Evolutionary conservation across 2,329 filamentous ascomycete genomes (phyloP), one percentile per base, ranked within the genome.

Genomic region (Venturia carpophila): DNA sequence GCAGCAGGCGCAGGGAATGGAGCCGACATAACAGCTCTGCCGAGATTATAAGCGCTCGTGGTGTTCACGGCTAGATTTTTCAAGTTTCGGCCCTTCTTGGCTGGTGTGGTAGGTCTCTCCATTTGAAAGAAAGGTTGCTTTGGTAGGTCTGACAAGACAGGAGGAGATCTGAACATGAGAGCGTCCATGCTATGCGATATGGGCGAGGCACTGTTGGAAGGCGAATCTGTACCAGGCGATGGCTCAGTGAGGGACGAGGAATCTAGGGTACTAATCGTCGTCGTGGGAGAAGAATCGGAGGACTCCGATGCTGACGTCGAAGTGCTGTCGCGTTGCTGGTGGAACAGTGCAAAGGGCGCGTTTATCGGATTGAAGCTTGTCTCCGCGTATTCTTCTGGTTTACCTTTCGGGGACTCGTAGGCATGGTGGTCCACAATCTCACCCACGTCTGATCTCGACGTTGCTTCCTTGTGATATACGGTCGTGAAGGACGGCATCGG

Each of bases 201-300:
- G 56, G 91, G 80, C 3, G 90, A 87, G 65, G 88, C 83, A 65
- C 92, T 80, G 65, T 89, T 88, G 64, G 89, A 80, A 1, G 92
- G 91, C 2, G 94, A 97, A 76, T 97, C 92, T 27, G 92, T 91
- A 63, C 89, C 93, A 3, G 94, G 92, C 5, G 93, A 97, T 9
- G 91, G 88, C 71, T 97, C 93, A 39, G 92, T 92, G 61, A 94
- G 82, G 39, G 91, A 90, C 10, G 91, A 93, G 5, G 92, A 95
- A 77, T 96, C 93, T 68, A 93, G 91, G 24, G 91, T 96, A 6
- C 92, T 96, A 62, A 94, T 84, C 1, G 93, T 96, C 3, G 92
- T 97, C 9, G 93, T 97, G 1, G 94, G 94, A 10, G 93, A 97
- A 27, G 93, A 96, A 72, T 96, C 92, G 52, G 90, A 90, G 1